Percentiles rank a stretch among this genome's conserved stretches.
Conservation (phyloP, 192 early-diverging fungal genomes). For the Entomortierella beljakovae region DNA sequence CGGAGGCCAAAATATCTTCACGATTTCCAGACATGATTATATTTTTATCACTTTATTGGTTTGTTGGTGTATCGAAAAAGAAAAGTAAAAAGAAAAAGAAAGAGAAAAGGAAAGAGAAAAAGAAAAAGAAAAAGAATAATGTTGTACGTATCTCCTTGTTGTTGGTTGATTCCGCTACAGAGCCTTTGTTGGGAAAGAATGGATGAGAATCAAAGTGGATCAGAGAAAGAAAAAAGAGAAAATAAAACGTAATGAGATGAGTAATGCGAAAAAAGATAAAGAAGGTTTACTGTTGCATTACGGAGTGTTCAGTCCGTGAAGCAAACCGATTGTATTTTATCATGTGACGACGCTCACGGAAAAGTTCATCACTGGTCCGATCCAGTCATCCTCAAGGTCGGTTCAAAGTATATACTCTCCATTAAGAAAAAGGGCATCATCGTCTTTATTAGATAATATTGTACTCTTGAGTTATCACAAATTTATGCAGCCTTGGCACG, state of each 20-base stretch:
- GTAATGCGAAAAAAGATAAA: neutral
- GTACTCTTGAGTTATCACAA: too few relatives aligned
- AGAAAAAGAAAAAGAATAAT: neutral
- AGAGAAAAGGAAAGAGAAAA: neutral
- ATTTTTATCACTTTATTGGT: neutral
- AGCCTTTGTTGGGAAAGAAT: neutral
- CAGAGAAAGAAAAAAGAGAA: neutral
- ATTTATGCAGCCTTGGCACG: constrained; percentile 65
- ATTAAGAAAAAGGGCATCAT: neutral
- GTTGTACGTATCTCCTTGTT: too few relatives aligned
- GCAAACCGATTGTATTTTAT: neutral
- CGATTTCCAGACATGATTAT: constrained; percentile 60
- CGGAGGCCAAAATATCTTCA: constrained; percentile 81
- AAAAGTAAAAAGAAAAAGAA: neutral
- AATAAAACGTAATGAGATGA: constrained; percentile 8
- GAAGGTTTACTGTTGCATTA: neutral
- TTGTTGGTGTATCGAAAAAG: neutral
- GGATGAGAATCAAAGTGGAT: neutral
- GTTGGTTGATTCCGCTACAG: too few relatives aligned
- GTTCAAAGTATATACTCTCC: neutral
- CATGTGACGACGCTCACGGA: constrained; percentile 32
- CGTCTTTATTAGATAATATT: neutral
- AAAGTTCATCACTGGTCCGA: constrained; percentile 21
- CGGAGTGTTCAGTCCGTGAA: constrained; percentile 1
- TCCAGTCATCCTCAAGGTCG: neutral